Evolutionary conservation across 306 rosid genomes (phyloP).

Genomic region (Glycine soja): DNA sequence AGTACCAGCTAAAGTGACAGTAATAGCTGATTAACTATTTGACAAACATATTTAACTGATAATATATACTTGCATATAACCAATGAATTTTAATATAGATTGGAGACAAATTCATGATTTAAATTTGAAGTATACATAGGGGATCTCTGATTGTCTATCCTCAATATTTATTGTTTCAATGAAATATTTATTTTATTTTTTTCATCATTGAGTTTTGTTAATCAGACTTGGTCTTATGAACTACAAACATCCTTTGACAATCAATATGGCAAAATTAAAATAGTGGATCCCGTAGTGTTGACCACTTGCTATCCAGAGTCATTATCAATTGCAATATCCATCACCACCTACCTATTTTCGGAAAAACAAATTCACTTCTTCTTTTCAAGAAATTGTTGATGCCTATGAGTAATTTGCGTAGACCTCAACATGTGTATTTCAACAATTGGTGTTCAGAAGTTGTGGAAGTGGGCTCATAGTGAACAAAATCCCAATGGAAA

Average conservation of each 20-base stretch:
- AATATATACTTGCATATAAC: neutral
- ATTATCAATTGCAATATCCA: no score
- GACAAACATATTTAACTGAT: neutral
- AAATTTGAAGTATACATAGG: neutral
- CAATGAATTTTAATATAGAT: neutral
- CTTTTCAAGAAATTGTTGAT: no score
- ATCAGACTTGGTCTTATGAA: neutral
- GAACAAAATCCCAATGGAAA: conserved; percentile 76
- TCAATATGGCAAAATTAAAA: no score
- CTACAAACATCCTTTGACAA: no score
- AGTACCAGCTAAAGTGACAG: neutral
- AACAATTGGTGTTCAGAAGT: conserved; percentile 84
- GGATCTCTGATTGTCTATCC: neutral
- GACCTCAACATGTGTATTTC: no score
- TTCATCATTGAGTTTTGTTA: neutral
- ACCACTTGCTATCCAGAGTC: no score
- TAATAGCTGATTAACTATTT: neutral
- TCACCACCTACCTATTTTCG: no score
- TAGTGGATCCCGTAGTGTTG: no score
- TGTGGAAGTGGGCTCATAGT: conserved; percentile 88
- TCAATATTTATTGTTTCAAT: neutral
- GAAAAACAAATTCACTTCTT: no score
- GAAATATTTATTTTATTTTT: neutral
- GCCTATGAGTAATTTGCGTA: no score
- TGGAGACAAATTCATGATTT: neutral